Evolutionary conservation across 139 green algal genomes (phyloP), one percentile per base, ranked within the genome.

Genomic region (Chlorella sp.): DNA sequence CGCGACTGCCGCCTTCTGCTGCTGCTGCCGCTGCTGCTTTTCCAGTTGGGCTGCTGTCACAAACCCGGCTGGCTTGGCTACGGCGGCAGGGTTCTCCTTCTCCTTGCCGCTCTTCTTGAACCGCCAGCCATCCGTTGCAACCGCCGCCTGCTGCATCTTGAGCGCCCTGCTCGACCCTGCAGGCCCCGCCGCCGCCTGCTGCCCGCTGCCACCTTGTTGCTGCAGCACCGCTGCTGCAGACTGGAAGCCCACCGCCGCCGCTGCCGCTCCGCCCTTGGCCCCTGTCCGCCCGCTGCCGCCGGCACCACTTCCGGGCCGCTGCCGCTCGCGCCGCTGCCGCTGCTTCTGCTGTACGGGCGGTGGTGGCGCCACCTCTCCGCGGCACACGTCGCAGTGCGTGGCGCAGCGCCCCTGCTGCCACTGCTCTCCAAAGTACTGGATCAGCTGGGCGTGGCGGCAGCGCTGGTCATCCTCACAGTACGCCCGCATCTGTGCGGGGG

Each of bases 371-470:
- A 56, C 36, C 16, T 15, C 15, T 13, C 60, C 76, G 16, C 78
- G 63, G 39, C 78, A 83, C 15, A 75, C 63, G n/a, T 83, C 63
- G 63, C 78, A 83, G n/a, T 34, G 18, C 63, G n/a, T 41, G 63
- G 63, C 41, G 39, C 78, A 83, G 36, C 32, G 25, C 32, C 38
- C 69, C 39, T 83, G 78, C 41, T 41, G 28, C 76, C 78, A 83
- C 6, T 25, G 4, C 30, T 83, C 78, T 5, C 78, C 78, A 47
- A 83, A 83, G 39, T 83, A 83, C 6, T 30, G 28, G 51, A 95
- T 63, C 76, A 95, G 72, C 21, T 82, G 64, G 0, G 69, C 82
- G 56, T 95, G 92, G 17, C 92, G 88, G 86, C 92, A 94, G 0
- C 28, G 41, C 36, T 70, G n/a, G 28, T 47, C 32, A 1, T 90